These are phyloP conservation scores for Claviceps maximensis DNA, from an alignment of 2,329 filamentous ascomycete genomes.

Conservation along the genomic window DNA sequence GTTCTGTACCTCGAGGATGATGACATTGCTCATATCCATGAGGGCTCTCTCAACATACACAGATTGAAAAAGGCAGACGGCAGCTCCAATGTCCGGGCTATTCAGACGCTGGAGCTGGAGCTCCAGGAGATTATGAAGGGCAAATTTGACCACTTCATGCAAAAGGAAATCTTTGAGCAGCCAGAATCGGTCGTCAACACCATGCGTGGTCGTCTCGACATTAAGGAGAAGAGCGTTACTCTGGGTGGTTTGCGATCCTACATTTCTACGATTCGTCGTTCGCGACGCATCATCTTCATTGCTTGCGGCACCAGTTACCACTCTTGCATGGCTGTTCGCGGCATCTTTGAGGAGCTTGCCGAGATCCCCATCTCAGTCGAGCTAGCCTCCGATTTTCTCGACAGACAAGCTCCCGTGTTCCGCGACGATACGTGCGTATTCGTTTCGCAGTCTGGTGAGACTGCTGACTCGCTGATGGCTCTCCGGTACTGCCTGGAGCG, in stretches of 20 bases:
- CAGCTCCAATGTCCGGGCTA: conserved; percentile 90
- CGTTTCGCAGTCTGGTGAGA: conserved; percentile 97
- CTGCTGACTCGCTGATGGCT: conserved; percentile 92
- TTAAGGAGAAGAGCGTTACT: conserved; percentile 86
- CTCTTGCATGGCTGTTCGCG: conserved; percentile 98
- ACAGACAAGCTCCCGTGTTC: conserved; percentile 94
- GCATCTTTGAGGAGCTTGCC: conserved; percentile 92
- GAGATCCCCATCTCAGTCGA: conserved; percentile 97
- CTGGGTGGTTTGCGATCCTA: conserved; percentile 93
- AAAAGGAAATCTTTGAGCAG: conserved; percentile 99
- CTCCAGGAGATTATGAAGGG: conserved; percentile 99
- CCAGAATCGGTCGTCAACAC: conserved; percentile 99
- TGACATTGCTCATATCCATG: conserved; percentile 98
- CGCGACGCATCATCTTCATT: conserved; percentile 96
- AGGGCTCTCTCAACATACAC: conserved; percentile 98
- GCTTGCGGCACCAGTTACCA: conserved; percentile 97
- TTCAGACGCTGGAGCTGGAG: conserved; percentile 97
- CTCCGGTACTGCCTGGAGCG: conserved; percentile 97
- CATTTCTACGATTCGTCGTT: conserved; percentile 90
- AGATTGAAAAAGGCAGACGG: conserved; percentile 94
- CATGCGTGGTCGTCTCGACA: conserved; percentile 96
- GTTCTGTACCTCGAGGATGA: conserved; percentile 99
- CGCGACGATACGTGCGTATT: conserved; percentile 98
- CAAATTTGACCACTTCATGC: conserved; percentile 99
- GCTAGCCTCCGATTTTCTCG: conserved; percentile 94